Evolutionary conservation across 1,284 basidiomycete species (phyloP).

Genomic region (Rhodotorula sp.): DNA sequence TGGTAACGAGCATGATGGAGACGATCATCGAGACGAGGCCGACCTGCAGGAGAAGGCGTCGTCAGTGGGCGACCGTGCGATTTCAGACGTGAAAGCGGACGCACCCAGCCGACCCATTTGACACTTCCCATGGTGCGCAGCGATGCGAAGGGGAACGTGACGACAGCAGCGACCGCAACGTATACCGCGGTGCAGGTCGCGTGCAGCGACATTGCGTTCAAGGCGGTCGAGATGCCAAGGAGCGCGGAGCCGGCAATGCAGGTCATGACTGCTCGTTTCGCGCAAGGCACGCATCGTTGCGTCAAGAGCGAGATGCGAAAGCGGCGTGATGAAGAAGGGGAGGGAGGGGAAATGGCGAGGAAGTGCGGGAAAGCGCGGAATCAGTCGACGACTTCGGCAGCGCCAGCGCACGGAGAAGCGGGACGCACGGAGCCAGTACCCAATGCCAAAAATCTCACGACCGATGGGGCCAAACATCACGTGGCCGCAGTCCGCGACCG

Average conservation of each 20-base stretch:
- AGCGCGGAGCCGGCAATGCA: constrained; percentile 34
- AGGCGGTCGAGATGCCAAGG: constrained; percentile 50
- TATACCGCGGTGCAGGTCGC: constrained; percentile 41
- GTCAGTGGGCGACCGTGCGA: constrained; percentile 9
- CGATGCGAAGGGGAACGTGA: constrained; percentile 47
- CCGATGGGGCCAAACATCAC: constrained; percentile 25
- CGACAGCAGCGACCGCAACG: constrained; percentile 29
- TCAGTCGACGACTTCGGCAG: background rate
- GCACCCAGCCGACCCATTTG: constrained; percentile 49
- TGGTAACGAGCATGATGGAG: constrained; percentile 32
- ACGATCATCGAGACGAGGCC: constrained; percentile 42
- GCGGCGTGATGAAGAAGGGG: background rate
- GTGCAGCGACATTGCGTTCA: constrained; percentile 51
- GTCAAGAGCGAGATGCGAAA: background rate
- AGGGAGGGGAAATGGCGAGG: background rate
- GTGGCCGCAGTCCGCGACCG: constrained; percentile 28
- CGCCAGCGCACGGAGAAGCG: background rate
- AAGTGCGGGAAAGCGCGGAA: background rate
- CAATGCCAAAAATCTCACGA: constrained; percentile 24
- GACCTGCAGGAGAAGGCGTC: background rate
- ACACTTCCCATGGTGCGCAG: constrained; percentile 51
- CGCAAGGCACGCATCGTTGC: background rate
- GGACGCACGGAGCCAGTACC: constrained; percentile 22
- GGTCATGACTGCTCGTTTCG: constrained; percentile 10
- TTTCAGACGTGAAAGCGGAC: background rate